phyloP scores from a whole-genome alignment of 2,329 filamentous ascomycete species.

The Myriosclerotinia curreyana region DNA sequence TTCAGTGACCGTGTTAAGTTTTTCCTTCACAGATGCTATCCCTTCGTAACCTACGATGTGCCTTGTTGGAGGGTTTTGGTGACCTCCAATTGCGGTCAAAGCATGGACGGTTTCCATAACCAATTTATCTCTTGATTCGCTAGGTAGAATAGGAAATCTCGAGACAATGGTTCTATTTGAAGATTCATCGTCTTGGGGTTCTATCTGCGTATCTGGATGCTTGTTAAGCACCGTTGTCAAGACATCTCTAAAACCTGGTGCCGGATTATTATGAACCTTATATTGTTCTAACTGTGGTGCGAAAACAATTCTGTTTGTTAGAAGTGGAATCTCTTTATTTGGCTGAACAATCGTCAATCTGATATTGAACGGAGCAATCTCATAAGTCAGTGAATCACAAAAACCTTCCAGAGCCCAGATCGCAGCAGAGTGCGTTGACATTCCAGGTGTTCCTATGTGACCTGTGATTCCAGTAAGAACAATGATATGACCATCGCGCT shows the following conservation, averaged over 20 bases:
- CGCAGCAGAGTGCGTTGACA: slow-evolving; percentile 86
- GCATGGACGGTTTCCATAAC: slow-evolving; percentile 89
- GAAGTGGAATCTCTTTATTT: slow-evolving; percentile 83
- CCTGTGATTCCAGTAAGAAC: slow-evolving; percentile 86
- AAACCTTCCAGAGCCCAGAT: slow-evolving; percentile 96
- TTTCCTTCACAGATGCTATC: slow-evolving; percentile 85
- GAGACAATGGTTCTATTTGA: slow-evolving; percentile 48
- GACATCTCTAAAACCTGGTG: slow-evolving; percentile 80
- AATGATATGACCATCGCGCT: slow-evolving; percentile 85
- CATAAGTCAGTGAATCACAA: slow-evolving; percentile 92
- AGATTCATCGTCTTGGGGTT: slow-evolving; percentile 30
- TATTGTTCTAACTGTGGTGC: slow-evolving; percentile 73
- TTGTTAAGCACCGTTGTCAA: slow-evolving; percentile 75
- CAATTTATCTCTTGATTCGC: slow-evolving; percentile 65
- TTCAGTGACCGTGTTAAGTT: slow-evolving; percentile 92
- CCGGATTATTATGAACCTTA: slow-evolving; percentile 66
- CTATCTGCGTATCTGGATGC: slow-evolving; percentile 60
- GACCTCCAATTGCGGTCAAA: slow-evolving; percentile 85
- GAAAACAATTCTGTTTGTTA: slow-evolving; percentile 84
- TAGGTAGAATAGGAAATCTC: slow-evolving; percentile 71
- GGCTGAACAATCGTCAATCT: slow-evolving; percentile 95
- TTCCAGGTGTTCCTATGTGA: slow-evolving; percentile 86
- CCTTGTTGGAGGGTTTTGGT: slow-evolving; percentile 90
- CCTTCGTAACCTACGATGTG: slow-evolving; percentile 94
- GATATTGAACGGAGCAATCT: slow-evolving; percentile 95